Evolutionary conservation across 2,329 filamentous ascomycete species (phyloP), one percentile per base, ranked within the genome.

Genomic region (Pseudogymnoascus sp.): DNA sequence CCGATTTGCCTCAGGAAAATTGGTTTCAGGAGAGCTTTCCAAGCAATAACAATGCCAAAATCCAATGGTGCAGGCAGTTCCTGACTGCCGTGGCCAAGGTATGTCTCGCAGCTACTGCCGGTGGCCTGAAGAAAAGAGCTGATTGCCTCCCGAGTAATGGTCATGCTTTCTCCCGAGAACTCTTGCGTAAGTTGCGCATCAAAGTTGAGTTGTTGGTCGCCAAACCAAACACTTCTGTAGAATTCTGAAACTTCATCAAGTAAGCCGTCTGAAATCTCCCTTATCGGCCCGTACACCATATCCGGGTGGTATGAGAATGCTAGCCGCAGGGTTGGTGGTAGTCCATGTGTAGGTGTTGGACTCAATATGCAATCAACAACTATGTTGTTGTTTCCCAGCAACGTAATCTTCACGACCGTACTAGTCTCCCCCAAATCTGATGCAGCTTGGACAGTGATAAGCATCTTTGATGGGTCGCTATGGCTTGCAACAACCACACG

Each of bases 201-300:
- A 61, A 97, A 89, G 61, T 95, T 87, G 58, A 95, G 82, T 47
- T 82, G 76, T 70, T 96, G 92, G 63, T 92, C 83, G 39, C 91
- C 94, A 69, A 99, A 99, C 94, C 94, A 99, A 67, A 95, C 87
- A 68, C 87, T 87, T 86, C 96, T 97, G 82, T 99, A 99, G 74
- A 99, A 99, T 75, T 96, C 90, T 81, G 99, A 99, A 80, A 99
- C 97, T 66, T 91, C 89, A 72, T 99, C 93, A 73, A 99, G 99
- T 71, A 94, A 91, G 60, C 84, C 88, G 35, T 91, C 84, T 93
- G 99, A 99, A 65, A 97, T 89, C 75, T 99, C 94, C 64, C 88
- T 88, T 67, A 99, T 96, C n/a, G 94, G 94, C 15, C 94, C 92
- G 72, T 97, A 99, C 30, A 94, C 94, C 62, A 91, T 88, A 75